Conservation (phyloP, 441 rosid genomes). For the Populus hybrid region DNA sequence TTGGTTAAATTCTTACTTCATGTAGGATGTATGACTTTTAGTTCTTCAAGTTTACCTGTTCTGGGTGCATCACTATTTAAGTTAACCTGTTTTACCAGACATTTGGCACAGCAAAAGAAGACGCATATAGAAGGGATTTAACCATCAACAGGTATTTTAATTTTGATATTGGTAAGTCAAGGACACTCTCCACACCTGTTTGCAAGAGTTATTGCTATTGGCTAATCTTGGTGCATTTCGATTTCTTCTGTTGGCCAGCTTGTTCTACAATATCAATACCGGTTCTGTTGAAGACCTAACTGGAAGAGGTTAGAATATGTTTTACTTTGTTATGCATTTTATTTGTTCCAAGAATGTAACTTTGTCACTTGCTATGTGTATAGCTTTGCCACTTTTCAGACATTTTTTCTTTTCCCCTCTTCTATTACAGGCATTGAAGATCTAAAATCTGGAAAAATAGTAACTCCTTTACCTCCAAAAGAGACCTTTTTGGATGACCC, state of each 20-base stretch:
- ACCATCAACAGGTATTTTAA: conserved; percentile 80
- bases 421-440: conserved; percentile 65
- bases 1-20: neutral
- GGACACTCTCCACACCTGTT: neutral
- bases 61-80: conserved; percentile 4
- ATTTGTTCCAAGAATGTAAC: neutral
- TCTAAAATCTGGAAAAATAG: conserved; percentile 77
- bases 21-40: neutral
- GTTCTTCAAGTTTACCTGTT: neutral
- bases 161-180: neutral
- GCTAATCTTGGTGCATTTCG: conserved; percentile 8
- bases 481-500: conserved; percentile 96
- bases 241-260: conserved; percentile 43
- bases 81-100: conserved; percentile 40
- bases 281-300: conserved; percentile 79
- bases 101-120: conserved; percentile 93
- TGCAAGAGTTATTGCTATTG: neutral
- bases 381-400: neutral
- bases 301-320: conserved; percentile 58
- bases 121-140: conserved; percentile 93
- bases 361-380: conserved; percentile 4
- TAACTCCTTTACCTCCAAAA: conserved; percentile 76
- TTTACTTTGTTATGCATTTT: conserved; percentile 2
- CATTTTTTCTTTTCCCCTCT: neutral
- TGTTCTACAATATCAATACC: conserved; percentile 87